phyloP scores from a whole-genome alignment of 352 stramenopile species.

The Pythium volutum region DNA sequence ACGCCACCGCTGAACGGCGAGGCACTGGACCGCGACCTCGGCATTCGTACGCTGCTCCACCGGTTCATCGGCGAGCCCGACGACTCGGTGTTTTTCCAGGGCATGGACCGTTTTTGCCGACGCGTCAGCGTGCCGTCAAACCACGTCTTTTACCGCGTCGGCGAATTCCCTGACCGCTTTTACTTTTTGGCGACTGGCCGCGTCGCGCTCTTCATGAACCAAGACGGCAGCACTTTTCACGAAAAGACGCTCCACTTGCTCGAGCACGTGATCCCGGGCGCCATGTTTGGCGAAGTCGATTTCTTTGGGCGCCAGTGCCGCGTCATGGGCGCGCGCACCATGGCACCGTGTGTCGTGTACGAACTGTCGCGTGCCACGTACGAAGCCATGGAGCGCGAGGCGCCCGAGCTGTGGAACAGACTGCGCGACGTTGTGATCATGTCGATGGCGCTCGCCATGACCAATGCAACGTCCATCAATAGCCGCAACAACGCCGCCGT shows the following conservation, averaged over 20 bases:
- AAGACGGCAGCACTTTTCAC: conserved; percentile 48
- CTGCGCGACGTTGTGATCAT: conserved; percentile 81
- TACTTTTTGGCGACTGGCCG: conserved; percentile 75
- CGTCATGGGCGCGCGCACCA: conserved; percentile 52
- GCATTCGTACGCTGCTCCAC: conserved; percentile 66
- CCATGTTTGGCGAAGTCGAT: conserved; percentile 86
- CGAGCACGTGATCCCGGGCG: conserved; percentile 68
- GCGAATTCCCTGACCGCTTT: conserved; percentile 55
- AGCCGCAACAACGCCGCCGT: conserved; percentile 40
- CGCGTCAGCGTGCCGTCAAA: conserved; percentile 49
- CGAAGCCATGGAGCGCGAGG: conserved; percentile 54
- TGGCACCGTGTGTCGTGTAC: conserved; percentile 61
- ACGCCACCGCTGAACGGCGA: conserved; percentile 18
- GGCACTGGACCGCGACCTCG: conserved; percentile 39
- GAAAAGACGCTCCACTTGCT: conserved; percentile 51
- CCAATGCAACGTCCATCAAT: conserved; percentile 69
- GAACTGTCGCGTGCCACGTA: conserved; percentile 66
- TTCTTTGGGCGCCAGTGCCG: conserved; percentile 77
- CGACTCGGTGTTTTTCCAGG: conserved; percentile 58
- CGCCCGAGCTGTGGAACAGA: conserved; percentile 64
- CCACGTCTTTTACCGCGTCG: conserved; percentile 75
- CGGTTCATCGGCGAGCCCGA: conserved; percentile 79
- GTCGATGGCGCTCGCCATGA: conserved; percentile 77
- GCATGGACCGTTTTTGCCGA: conserved; percentile 62
- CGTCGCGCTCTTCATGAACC: conserved; percentile 76